These are phyloP conservation scores for Penicillium goetzii DNA, from an alignment of 495 filamentous ascomycete species.

Conservation along the genomic window DNA sequence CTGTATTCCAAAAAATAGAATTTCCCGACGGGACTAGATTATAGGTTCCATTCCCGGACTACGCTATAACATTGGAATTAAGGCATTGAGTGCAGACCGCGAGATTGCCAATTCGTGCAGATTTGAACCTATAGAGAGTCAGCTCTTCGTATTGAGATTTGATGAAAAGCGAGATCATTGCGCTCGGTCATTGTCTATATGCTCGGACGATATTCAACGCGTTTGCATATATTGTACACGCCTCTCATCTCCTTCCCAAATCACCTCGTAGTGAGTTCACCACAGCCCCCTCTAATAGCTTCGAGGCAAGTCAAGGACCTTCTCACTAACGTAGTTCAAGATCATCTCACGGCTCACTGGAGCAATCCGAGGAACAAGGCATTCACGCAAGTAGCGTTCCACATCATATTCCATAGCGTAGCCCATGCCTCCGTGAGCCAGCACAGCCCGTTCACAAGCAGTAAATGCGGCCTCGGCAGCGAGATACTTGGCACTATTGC, in stretches of 20 bases:
- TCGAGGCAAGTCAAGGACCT: conserved; percentile 58
- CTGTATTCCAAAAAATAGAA: too few species aligned
- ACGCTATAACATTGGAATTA: too few species aligned
- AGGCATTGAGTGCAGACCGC: too few species aligned
- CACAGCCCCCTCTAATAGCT: conserved; percentile 47
- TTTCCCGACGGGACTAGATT: too few species aligned
- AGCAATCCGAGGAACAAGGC: conserved; percentile 73
- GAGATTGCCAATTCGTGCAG: too few species aligned
- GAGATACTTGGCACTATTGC: conserved; percentile 77
- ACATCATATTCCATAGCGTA: conserved; percentile 81
- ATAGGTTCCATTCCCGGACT: too few species aligned
- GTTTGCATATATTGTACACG: neutral
- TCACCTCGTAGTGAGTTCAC: neutral
- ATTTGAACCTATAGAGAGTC: too few species aligned
- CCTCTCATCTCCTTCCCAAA: neutral
- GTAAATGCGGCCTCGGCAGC: conserved; percentile 78
- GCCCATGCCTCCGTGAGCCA: conserved; percentile 75
- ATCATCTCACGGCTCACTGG: conserved; percentile 82
- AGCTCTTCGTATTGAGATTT: too few species aligned
- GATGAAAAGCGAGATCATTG: too few species aligned
- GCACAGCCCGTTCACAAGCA: conserved; percentile 70
- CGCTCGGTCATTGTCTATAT: too few species aligned
- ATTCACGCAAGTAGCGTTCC: conserved; percentile 75
- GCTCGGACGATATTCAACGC: too few species aligned
- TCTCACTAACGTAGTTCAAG: conserved; percentile 77